Base-by-base conservation (phyloP, 768 basidiomycete species). In the Hericium alpestre region DNA sequence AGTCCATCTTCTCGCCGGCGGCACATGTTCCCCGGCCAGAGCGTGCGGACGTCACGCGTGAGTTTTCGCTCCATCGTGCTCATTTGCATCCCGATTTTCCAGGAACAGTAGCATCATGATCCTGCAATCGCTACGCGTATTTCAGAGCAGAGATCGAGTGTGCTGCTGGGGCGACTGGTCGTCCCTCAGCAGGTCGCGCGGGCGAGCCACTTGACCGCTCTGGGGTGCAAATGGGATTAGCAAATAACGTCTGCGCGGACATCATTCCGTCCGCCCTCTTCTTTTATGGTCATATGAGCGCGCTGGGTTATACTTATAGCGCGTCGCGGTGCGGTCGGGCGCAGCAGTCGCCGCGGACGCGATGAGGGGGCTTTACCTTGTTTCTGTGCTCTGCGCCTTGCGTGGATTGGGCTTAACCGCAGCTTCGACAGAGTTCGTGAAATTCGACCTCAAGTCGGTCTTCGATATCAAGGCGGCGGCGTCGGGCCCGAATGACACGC, bases 401-500 rank as follows among this genome's bases (percentile, higher is more conserved):
- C 20, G 0, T 5, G 15, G n/a, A 18, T 4, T n/a, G n/a, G 9
- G 43, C 16, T 46, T 20, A 18, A n/a, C 20, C 16, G 43, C 18
- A 2, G 43, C 16, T n/a, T 46, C 43, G 8, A 46, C 52, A 32
- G 52, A 38, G 18, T 37, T 38, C 52, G 37, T 51, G 58, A 55
- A 40, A 15, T 48, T 55, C 12, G 60, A 58, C 47, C 50, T 57
- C 12, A 22, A 55, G 7, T 32, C 48, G 22, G 18, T 53, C 20
- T 59, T 56, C 54, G 54, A 59, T 32, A 50, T 40, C 18, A 59
- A 59, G 41, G 55, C 58, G 7, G 58, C 58, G 9, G 55, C 58
- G 49, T 56, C 58, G 8, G 54, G 54, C 49, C 22, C 48, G 49
- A 51, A 55, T 41, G 58, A 59, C 32, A 5, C 22, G 22, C 8